Base-by-base conservation (phyloP, 441 rosid species). In the Breynia disticha region DNA sequence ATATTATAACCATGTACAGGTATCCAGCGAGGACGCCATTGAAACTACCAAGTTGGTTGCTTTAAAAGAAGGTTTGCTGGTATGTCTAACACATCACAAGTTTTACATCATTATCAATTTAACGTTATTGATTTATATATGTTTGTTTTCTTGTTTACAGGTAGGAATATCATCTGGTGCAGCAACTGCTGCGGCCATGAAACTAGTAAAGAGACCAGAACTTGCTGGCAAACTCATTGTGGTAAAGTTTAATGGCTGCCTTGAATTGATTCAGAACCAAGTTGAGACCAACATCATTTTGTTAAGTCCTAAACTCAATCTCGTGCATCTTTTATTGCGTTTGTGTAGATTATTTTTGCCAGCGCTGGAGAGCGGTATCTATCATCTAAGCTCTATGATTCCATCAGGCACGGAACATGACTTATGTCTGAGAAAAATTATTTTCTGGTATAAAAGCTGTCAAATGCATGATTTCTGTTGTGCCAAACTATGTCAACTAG, bases 151-250 rank as follows among this genome's bases (percentile, higher is more conserved):
- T 20, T 19, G 19, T 48, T 57, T 61, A 28, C 70, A 83, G 86
- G 84, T 83, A 2, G 87, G 91, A 12, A 79, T 83, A 59, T 81
- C 87, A 35, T 83, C 87, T 0, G 85, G 87, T 37, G 87, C 85
- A 16, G 85, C 77, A 41, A 65, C 84, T 6, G 76, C 78, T 0
- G 84, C 80, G 16, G 86, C 90, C 47, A 69, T 82, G 6, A 62
- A 56, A 56, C n/a, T 73, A 48, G 86, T 79, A 16, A 80, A 75
- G 67, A 72, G 72, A 67, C 78, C 78, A 12, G 77, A 78, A 71
- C 58, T 60, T 72, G 74, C 79, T 18, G 81, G 77, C 45, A 80
- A 80, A 59, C 76, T 80, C 56, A 68, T 82, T 1, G 79, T 63
- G 18, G 84, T 81, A 77, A 70, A 74, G 10, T 35, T 11, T 51